These are phyloP conservation scores for Ceratobasidium papillatum DNA, from an alignment of 1,284 basidiomycete species.

Conservation along the genomic window DNA sequence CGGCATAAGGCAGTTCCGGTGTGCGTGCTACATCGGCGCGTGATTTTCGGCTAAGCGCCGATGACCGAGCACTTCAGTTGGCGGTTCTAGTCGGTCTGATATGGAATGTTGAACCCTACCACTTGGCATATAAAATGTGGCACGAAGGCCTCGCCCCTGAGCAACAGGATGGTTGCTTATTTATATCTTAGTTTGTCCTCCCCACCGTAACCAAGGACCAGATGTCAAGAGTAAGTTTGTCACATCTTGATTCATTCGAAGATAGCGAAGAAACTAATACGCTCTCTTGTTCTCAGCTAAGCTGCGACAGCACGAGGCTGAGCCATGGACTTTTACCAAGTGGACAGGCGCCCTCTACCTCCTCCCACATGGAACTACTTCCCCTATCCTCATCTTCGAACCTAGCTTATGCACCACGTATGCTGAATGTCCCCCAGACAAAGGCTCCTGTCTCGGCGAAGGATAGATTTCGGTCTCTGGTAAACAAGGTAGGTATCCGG, in stretches of 20 bases:
- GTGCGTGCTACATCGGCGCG: not conserved
- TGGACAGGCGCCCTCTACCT: conserved; percentile 6
- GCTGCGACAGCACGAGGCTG: not conserved
- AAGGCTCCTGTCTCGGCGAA: not conserved
- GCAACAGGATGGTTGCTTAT: not conserved
- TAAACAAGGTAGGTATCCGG: conserved; percentile 15
- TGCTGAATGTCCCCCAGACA: conserved; percentile 2
- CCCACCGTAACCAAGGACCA: not conserved
- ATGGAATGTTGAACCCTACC: conserved; percentile 8
- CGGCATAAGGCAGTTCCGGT: not conserved
- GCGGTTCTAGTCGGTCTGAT: not conserved
- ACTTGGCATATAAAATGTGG: not conserved
- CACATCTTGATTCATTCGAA: not conserved
- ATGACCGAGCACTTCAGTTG: not conserved
- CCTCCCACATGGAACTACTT: conserved; percentile 17
- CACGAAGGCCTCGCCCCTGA: not conserved
- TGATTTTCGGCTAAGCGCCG: conserved; percentile 6
- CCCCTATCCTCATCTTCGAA: not conserved
- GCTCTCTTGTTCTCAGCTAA: not conserved
- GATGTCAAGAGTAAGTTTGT: conserved; percentile 4
- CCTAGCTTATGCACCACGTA: not conserved
- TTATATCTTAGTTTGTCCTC: not conserved
- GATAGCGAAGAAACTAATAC: not conserved
- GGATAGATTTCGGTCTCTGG: conserved; percentile 18
- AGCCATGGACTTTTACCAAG: not conserved